Evolutionary conservation across 768 basidiomycete species (phyloP).

Genomic region (Piloderma croceum): DNA sequence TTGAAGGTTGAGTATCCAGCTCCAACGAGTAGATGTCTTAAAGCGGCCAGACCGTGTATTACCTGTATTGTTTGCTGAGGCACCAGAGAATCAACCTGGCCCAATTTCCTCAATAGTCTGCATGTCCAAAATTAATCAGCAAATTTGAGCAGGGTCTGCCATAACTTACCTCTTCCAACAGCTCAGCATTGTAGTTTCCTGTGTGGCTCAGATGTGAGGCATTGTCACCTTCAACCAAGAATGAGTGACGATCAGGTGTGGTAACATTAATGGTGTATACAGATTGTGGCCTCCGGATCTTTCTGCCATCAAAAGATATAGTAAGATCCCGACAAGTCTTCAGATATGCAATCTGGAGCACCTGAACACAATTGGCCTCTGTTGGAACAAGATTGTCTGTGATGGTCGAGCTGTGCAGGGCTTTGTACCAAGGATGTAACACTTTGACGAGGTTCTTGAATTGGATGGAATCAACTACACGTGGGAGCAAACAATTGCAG

Average conservation of each 20-base stretch:
- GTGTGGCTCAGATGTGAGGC: conserved; percentile 11
- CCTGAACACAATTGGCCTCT: conserved; percentile 7
- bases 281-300: conserved; percentile 4
- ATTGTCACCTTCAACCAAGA: conserved; percentile 11
- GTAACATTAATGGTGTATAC: conserved; percentile 9
- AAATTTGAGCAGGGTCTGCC: too few species aligned
- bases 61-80: too few species aligned
- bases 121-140: too few species aligned
- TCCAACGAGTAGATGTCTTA: too few species aligned
- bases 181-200: too few species aligned
- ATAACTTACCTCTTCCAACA: too few species aligned
- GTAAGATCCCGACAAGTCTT: conserved; percentile 4
- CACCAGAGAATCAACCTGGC: too few species aligned
- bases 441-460: conserved; percentile 7
- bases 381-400: conserved; percentile 7
- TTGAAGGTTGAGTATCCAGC: conserved; percentile 11
- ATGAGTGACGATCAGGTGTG: conserved; percentile 3
- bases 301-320: conserved; percentile 12
- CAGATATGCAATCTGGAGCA: conserved; percentile 3
- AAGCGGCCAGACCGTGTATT: too few species aligned
- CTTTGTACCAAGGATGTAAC: conserved; percentile 5
- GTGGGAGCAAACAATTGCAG: conserved; percentile 8
- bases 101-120: too few species aligned
- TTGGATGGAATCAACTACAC: conserved; percentile 5
- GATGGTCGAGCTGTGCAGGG: conserved; percentile 2